phyloP scores from a whole-genome alignment of 345 rosid species.

The Cardamine occulta region DNA sequence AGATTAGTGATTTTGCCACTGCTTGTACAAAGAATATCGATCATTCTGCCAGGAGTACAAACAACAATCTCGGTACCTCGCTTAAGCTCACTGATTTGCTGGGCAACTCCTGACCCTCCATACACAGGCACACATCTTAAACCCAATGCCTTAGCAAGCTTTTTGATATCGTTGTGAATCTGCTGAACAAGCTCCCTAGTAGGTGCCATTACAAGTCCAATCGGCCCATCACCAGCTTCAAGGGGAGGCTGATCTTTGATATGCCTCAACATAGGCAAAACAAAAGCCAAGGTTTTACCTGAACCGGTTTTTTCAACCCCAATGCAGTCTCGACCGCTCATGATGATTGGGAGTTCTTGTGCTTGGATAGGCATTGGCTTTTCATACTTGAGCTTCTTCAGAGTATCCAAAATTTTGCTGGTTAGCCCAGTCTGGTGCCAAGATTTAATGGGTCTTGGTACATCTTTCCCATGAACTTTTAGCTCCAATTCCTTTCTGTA shows the following conservation, averaged over 20 bases:
- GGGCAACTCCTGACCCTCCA: slow-evolving; percentile 96
- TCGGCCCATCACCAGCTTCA: slow-evolving; percentile 84
- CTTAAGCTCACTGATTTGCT: slow-evolving; percentile 84
- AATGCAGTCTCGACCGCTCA: slow-evolving; percentile 96
- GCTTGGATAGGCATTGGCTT: slow-evolving; percentile 93
- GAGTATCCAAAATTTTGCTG: slow-evolving; percentile 70
- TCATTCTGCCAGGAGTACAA: slow-evolving; percentile 93
- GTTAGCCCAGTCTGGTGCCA: slow-evolving; percentile 94
- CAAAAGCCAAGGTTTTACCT: slow-evolving; percentile 91
- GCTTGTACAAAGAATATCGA: slow-evolving; percentile 92
- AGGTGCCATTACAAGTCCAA: slow-evolving; percentile 93
- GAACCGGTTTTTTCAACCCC: slow-evolving; percentile 93
- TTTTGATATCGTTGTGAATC: slow-evolving; percentile 80
- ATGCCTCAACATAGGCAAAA: slow-evolving; percentile 90
- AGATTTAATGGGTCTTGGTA: slow-evolving; percentile 72
- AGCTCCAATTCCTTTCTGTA: slow-evolving; percentile 73
- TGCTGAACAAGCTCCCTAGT: slow-evolving; percentile 94
- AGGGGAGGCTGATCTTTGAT: slow-evolving; percentile 90
- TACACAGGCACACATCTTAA: slow-evolving; percentile 76
- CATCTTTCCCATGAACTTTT: slow-evolving; percentile 88
- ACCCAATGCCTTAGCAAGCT: slow-evolving; percentile 67
- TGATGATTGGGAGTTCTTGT: slow-evolving; percentile 78
- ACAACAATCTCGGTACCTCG: slow-evolving; percentile 90
- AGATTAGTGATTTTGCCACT: slow-evolving; percentile 90
- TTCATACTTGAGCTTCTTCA: slow-evolving; percentile 78